Conservation (phyloP, 805 yeast species). For the Kodamaea kaohsiungensis region DNA sequence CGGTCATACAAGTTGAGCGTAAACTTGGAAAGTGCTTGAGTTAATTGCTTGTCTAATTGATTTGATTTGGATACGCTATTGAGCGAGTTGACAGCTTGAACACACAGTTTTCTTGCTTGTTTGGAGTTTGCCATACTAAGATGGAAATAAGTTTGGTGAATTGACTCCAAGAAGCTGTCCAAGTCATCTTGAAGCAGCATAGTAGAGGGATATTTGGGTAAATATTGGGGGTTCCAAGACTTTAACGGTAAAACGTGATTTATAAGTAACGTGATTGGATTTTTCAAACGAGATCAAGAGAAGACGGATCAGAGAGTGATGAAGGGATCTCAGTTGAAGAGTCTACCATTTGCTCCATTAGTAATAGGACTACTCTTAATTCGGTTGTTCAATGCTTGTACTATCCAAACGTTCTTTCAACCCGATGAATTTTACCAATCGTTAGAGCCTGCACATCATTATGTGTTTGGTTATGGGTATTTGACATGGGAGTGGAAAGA, state of each 20-base stretch:
- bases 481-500: constrained; percentile 93
- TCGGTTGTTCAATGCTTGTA: constrained; percentile 64
- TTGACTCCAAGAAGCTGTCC: constrained; percentile 6
- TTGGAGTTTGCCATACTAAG: constrained; percentile 16
- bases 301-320: background rate
- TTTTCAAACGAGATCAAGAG: background rate
- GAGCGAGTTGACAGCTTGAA: constrained; percentile 25
- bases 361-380: constrained; percentile 23
- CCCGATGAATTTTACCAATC: constrained; percentile 96
- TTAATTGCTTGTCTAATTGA: background rate
- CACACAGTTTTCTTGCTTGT: constrained; percentile 19
- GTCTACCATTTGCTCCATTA: background rate
- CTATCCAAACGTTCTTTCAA: constrained; percentile 79
- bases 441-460: constrained; percentile 84
- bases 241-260: background rate
- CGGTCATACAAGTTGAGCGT: constrained; percentile 24
- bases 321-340: background rate
- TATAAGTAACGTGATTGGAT: background rate
- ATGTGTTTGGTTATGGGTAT: constrained; percentile 77
- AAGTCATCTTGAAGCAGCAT: background rate
- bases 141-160: constrained; percentile 3
- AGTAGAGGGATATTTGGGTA: too few relatives aligned
- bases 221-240: too few relatives aligned
- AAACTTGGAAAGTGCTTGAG: constrained; percentile 18
- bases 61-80: constrained; percentile 18